phyloP scores from a whole-genome alignment of 352 stramenopile species.

The Phytophthora quininea region DNA sequence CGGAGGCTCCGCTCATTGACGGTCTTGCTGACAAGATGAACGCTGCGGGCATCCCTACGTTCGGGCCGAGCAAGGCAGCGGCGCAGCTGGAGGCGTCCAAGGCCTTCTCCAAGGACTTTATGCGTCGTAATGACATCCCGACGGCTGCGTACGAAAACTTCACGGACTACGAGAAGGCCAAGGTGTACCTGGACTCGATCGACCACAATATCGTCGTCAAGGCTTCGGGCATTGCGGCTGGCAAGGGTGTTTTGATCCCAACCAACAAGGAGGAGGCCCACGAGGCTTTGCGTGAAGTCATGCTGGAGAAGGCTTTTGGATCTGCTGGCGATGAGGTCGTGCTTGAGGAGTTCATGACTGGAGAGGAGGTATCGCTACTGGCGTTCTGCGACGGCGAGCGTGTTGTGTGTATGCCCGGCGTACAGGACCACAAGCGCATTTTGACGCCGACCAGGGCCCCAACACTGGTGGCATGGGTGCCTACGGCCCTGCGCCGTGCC shows the following conservation, averaged over 20 bases:
- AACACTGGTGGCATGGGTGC: slow-evolving; percentile 99
- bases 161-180: slow-evolving; percentile 90
- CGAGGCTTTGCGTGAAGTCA: slow-evolving; percentile 95
- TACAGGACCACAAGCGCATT: slow-evolving; percentile 99
- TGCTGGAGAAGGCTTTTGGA: slow-evolving; percentile 97
- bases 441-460: slow-evolving; percentile 96
- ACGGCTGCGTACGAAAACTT: slow-evolving; percentile 98
- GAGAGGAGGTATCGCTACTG: slow-evolving; percentile 97
- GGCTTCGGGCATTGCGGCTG: slow-evolving; percentile 98
- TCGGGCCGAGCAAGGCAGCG: slow-evolving; percentile 95
- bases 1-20: slow-evolving; percentile 96
- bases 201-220: slow-evolving; percentile 98
- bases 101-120: slow-evolving; percentile 99
- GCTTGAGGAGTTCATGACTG: slow-evolving; percentile 98
- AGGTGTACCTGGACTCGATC: slow-evolving; percentile 93
- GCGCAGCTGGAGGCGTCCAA: slow-evolving; percentile 98
- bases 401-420: slow-evolving; percentile 95
- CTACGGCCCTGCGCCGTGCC: slow-evolving; percentile 96
- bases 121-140: slow-evolving; percentile 96
- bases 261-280: slow-evolving; percentile 93
- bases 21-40: slow-evolving; percentile 96
- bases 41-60: slow-evolving; percentile 92
- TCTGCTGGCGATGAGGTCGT: slow-evolving; percentile 96
- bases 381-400: slow-evolving; percentile 97
- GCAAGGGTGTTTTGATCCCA: slow-evolving; percentile 99